A percentile compares a stretch with the other conserved stretches of the same genome.
Evolutionary conservation across 2,329 filamentous ascomycete species (phyloP).

Genomic region (Nothomitra cinnamomea): DNA sequence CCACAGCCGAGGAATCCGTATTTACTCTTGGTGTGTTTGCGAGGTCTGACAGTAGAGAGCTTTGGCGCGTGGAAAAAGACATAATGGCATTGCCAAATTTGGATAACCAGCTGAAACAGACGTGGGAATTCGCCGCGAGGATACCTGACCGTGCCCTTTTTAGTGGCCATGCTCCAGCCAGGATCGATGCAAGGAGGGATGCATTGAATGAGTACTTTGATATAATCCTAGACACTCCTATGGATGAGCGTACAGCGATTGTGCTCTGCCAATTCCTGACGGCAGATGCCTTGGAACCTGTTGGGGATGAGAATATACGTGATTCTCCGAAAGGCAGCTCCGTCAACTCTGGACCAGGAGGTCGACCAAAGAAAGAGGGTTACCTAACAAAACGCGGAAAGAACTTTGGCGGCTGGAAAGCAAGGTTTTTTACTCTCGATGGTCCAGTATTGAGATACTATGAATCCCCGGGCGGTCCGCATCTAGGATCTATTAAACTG

Average conservation of each 20-base stretch:
- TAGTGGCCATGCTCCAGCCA: slow-evolving; percentile 80
- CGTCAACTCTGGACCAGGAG: slow-evolving; percentile 34
- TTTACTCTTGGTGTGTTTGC: slow-evolving; percentile 80
- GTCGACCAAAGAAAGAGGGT: slow-evolving; percentile 59
- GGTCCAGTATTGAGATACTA: slow-evolving; percentile 71
- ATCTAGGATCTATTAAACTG: slow-evolving; percentile 86
- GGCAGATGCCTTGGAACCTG: slow-evolving; percentile 39
- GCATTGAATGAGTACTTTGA: slow-evolving; percentile 79
- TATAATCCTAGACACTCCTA: slow-evolving; percentile 62
- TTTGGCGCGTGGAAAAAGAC: slow-evolving; percentile 94
- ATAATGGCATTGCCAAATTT: slow-evolving; percentile 63
- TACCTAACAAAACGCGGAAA: slow-evolving; percentile 95
- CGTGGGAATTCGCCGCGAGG: slow-evolving; percentile 52
- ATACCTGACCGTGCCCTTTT: slow-evolving; percentile 78
- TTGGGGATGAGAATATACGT: slow-evolving; percentile 29
- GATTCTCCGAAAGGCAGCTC: background rate
- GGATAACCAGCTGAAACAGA: slow-evolving; percentile 64
- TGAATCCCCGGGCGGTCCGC: slow-evolving; percentile 75
- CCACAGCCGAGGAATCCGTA: slow-evolving; percentile 79
- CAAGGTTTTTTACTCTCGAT: slow-evolving; percentile 53
- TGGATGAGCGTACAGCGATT: slow-evolving; percentile 60
- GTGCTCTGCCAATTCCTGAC: slow-evolving; percentile 80
- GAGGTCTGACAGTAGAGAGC: slow-evolving; percentile 55
- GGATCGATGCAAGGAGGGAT: slow-evolving; percentile 68
- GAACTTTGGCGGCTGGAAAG: slow-evolving; percentile 98